Evolutionary conservation across 208 protist genomes (phyloP), one percentile per base, ranked within the genome.

Genomic region (Wallacemonas sp.): DNA sequence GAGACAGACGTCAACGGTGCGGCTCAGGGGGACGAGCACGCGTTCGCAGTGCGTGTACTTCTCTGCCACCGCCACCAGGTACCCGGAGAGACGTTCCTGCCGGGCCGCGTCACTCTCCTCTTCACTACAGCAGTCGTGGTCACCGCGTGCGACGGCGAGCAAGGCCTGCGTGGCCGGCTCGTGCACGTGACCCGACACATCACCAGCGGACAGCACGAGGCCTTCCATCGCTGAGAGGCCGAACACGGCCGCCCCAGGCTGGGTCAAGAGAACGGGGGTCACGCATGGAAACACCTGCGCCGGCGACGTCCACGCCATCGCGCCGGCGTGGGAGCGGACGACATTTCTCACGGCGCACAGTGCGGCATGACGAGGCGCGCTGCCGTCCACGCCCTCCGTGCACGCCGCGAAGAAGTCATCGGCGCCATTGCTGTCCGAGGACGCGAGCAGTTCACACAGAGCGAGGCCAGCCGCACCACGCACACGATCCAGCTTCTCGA

Each of bases 401-500:
- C n/a, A n/a, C n/a, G n/a, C n/a, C n/a, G n/a, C n/a, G n/a, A n/a
- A n/a, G n/a, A n/a, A n/a, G n/a, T n/a, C n/a, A n/a, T n/a, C n/a
- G n/a, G 60, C 9, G 26, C 13, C 8, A 45, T 21, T n/a, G 34
- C 42, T 64, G 55, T 54, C 62, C 21, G 70, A 42, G 10, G 27
- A 34, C 2, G 79, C 53, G 13, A 94, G 55, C 3, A 92, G 58
- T 3, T 41, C 30, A 12, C 63, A 29, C 21, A 97, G 46, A 19
- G 79, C 73, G 17, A 30, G 41, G 0, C 86, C 81, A 0, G 86
- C 87, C 2, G 67, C 72, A 3, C 66, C 75, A 46, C 97, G 92
- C 29, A 97, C 75, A 27, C 84, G 78, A 74, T 98, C 94, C 5
- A 98, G 83, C 74, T 98, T 98, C 75, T 98, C 94, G 68, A 90